phyloP scores from a whole-genome alignment of 345 rosid genomes.

The Corchorus capsularis region DNA sequence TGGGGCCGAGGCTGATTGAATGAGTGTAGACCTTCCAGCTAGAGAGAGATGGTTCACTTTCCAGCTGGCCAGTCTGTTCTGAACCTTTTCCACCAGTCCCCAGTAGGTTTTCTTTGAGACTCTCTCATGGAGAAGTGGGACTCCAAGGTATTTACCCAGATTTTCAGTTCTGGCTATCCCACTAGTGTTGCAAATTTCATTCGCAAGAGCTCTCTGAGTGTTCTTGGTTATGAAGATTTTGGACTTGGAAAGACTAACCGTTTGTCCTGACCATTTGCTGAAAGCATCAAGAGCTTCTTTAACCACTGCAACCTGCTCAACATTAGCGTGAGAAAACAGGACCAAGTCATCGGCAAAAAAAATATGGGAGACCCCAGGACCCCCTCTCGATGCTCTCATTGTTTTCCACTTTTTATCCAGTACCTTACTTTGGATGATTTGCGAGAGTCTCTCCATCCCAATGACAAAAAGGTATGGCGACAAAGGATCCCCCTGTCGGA shows the following conservation, averaged over 20 bases:
- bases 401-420: no score
- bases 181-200: no score
- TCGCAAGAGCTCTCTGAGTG: background rate
- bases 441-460: no score
- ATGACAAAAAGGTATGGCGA: no score
- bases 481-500: no score
- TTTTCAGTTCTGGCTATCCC: no score
- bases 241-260: background rate
- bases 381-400: no score
- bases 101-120: no score
- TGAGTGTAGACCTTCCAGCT: background rate
- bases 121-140: no score
- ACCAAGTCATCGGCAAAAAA: background rate
- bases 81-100: no score
- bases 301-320: background rate
- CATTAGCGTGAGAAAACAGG: background rate
- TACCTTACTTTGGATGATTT: no score
- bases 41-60: background rate
- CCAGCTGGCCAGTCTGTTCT: background rate
- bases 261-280: background rate
- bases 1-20: background rate
- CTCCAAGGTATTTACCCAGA: no score
- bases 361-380: background rate
- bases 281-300: background rate
- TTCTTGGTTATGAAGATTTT: background rate